phyloP scores from a whole-genome alignment of 1,139 yeast species.

The Blastobotrys buckinghamii region DNA sequence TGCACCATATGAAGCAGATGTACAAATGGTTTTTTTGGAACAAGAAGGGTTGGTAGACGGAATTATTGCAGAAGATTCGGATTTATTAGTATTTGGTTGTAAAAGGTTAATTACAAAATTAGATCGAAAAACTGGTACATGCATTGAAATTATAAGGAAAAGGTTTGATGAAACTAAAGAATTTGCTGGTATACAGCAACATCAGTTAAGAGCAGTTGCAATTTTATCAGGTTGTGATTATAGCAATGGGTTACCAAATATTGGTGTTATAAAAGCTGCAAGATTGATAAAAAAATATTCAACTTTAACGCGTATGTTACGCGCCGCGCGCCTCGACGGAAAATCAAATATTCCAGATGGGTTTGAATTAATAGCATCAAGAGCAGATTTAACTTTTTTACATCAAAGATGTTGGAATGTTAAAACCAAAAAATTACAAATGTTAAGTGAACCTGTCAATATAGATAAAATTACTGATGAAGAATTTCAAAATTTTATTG shows the following conservation, averaged over 20 bases:
- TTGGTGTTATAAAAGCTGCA: constrained; percentile 79
- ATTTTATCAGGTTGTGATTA: constrained; percentile 95
- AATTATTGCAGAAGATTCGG: constrained; percentile 91
- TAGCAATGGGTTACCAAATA: constrained; percentile 74
- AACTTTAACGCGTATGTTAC: constrained; percentile 49
- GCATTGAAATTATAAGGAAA: constrained; percentile 56
- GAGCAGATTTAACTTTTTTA: constrained; percentile 77
- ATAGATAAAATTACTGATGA: constrained; percentile 27
- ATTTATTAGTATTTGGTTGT: constrained; percentile 85
- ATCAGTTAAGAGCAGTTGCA: constrained; percentile 70
- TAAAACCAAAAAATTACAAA: constrained; percentile 38
- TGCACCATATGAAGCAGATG: constrained; percentile 98
- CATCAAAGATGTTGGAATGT: constrained; percentile 87
- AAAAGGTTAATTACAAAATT: constrained; percentile 69
- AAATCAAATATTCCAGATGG: constrained; percentile 49
- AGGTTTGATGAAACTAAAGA: constrained; percentile 34
- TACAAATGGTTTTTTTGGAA: constrained; percentile 91
- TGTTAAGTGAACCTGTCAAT: constrained; percentile 52
- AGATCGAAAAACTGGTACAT: constrained; percentile 56
- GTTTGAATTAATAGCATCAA: constrained; percentile 54
- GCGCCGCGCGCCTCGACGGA: constrained; percentile 58
- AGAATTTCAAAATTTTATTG: constrained; percentile 58
- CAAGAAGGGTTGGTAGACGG: constrained; percentile 71
- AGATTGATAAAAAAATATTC: constrained; percentile 48
- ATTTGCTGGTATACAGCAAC: constrained; percentile 44